phyloP scores from a whole-genome alignment of 1,284 basidiomycete genomes.

The Kwoniella shivajii region DNA sequence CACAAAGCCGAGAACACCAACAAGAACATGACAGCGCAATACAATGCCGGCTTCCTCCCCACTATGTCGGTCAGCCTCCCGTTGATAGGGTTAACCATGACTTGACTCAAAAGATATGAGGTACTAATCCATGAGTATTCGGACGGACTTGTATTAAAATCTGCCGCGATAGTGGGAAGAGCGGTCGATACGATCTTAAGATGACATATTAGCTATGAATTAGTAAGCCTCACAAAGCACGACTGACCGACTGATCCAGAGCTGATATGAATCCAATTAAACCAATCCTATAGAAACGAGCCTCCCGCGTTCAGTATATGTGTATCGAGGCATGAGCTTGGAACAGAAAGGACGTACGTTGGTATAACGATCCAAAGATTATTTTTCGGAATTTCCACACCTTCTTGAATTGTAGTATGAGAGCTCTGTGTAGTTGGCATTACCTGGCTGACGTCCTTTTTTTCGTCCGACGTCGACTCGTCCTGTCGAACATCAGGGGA shows the following conservation, averaged over 20 bases:
- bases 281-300: slow-evolving; percentile 11
- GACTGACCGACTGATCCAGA: slow-evolving; percentile 30
- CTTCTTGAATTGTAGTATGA: neutral
- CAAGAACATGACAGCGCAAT: slow-evolving; percentile 26
- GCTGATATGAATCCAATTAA: slow-evolving; percentile 29
- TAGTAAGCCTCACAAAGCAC: neutral
- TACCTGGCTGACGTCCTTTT: neutral
- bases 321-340: no score
- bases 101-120: slow-evolving; percentile 34
- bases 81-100: slow-evolving; percentile 36
- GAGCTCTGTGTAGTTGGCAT: no score
- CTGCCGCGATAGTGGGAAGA: slow-evolving; percentile 35
- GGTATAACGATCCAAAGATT: slow-evolving; percentile 21
- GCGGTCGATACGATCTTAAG: slow-evolving; percentile 37
- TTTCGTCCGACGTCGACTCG: no score
- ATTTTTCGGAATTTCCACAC: slow-evolving; percentile 15
- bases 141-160: slow-evolving; percentile 34
- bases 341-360: slow-evolving; percentile 6
- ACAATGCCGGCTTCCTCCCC: slow-evolving; percentile 39
- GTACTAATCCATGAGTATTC: slow-evolving; percentile 45
- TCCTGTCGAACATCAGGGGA: no score
- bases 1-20: slow-evolving; percentile 37
- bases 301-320: neutral
- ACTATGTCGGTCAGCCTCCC: slow-evolving; percentile 43
- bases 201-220: no score